Evolutionary conservation across 192 early-diverging fungal species (phyloP), one percentile per base, ranked within the genome.

Genomic region (Coemansia sp.): DNA sequence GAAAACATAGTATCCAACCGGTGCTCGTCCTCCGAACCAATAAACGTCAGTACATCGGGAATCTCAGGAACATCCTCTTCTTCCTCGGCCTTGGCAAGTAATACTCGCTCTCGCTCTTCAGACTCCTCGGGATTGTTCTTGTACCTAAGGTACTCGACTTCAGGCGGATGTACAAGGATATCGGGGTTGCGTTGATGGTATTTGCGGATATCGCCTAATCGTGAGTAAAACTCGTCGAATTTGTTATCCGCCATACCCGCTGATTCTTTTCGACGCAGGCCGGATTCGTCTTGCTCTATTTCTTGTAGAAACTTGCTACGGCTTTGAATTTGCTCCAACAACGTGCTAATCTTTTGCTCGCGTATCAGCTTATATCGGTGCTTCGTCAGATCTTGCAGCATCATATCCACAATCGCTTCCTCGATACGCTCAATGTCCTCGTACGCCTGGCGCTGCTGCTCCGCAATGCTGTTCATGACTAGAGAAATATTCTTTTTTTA

Each of bases 361-460:
- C 88, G 88, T 20, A 88, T 62, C 29, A 99, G 85, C 56, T 87
- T 84, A 62, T 96, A 93, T 59, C 91, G 88, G 80, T 94, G 91
- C 73, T 89, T 89, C 66, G 91, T 91, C 45, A 91, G 83, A 52
- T 92, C 85, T 27, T 86, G 75, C 67, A 93, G 83, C 71, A 93
- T 88, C 71, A 94, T 88, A 67, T 89, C 85, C 10, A 95, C 94
- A 29, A 90, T 87, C 0, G 93, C 94, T 67, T 92, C 85, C 74
- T 97, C 94, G n/a, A 96, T 68, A 32, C 93, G 89, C 82, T 99
- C 97, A 62, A 95, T 87, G 69, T 95, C 93, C 83, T 99, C 95
- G 72, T 95, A 89, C 22, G 88, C 85, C 45, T 75, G 82, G 12
- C 94, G 86, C 74, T 92, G 91, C 59, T 83, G 76, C 62, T 95